Conservation (phyloP, 345 rosid genomes). For the Gossypium raimondii region DNA sequence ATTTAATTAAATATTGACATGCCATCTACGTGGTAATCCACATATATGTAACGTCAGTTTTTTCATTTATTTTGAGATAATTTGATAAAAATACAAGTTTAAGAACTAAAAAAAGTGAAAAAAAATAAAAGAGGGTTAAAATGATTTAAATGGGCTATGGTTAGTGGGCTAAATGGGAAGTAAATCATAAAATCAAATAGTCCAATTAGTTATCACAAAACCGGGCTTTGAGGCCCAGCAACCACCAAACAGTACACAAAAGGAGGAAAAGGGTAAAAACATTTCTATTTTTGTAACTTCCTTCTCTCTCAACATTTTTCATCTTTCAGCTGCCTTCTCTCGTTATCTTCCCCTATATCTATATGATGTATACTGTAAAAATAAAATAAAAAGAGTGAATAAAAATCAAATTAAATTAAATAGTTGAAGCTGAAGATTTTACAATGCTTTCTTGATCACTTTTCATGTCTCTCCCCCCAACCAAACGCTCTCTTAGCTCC, state of each 20-base stretch:
- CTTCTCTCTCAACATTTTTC: neutral
- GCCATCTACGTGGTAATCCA: too few species aligned
- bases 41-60: too few species aligned
- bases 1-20: too few species aligned
- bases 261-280: neutral
- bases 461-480: constrained; percentile 67
- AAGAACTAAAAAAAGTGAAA: accelerated
- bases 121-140: too few species aligned
- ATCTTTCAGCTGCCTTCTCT: neutral
- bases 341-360: neutral
- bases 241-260: neutral
- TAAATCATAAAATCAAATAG: too few species aligned
- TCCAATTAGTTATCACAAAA: neutral
- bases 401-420: neutral
- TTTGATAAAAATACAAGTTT: too few species aligned
- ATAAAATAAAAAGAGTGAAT: too few species aligned
- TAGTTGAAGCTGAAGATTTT: neutral
- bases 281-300: too few species aligned
- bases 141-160: neutral
- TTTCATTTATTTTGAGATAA: too few species aligned
- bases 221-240: neutral
- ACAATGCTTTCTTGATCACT: constrained; percentile 18
- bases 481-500: constrained; percentile 48
- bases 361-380: neutral
- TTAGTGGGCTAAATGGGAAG: neutral